Conservation (phyloP, 2,329 filamentous ascomycete genomes). For the Dactylellina haptotyla region DNA sequence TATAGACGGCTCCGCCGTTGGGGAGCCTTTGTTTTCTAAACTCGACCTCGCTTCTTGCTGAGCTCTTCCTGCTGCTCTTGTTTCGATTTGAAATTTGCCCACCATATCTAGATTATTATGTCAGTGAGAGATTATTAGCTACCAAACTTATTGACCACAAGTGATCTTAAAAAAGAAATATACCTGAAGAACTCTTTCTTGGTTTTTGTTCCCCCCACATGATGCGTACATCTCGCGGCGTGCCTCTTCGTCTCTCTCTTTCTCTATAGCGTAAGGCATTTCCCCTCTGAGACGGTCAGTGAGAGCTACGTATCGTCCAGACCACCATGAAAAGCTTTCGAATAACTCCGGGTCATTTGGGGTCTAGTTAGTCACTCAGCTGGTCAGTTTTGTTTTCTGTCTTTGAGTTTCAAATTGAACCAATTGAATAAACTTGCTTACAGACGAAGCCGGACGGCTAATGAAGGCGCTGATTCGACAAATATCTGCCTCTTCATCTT, state of each 20-base stretch:
- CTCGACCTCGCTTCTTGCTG: slow-evolving; percentile 22
- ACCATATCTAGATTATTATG: slow-evolving; percentile 34
- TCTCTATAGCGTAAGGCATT: slow-evolving; percentile 25
- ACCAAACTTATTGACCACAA: background rate
- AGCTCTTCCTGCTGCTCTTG: slow-evolving; percentile 34
- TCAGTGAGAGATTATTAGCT: background rate
- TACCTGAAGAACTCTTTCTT: slow-evolving; percentile 42
- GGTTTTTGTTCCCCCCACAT: slow-evolving; percentile 18
- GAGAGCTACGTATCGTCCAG: slow-evolving; percentile 42
- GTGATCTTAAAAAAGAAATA: background rate
- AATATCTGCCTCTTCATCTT: background rate
- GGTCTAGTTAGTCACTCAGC: background rate
- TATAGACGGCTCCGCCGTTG: slow-evolving; percentile 9
- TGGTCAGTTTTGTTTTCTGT: too few relatives aligned
- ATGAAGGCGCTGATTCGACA: slow-evolving; percentile 24
- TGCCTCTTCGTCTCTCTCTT: slow-evolving; percentile 17
- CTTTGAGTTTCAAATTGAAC: background rate
- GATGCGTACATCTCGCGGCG: slow-evolving; percentile 11
- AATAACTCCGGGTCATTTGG: slow-evolving; percentile 41
- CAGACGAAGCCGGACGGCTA: slow-evolving; percentile 8
- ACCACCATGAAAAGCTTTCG: slow-evolving; percentile 38
- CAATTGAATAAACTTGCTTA: background rate
- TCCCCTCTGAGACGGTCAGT: slow-evolving; percentile 32
- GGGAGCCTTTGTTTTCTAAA: slow-evolving; percentile 47
- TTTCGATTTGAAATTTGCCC: slow-evolving; percentile 27